Base-by-base conservation (phyloP, 352 stramenopile genomes). In the Globisporangium echinulatum region DNA sequence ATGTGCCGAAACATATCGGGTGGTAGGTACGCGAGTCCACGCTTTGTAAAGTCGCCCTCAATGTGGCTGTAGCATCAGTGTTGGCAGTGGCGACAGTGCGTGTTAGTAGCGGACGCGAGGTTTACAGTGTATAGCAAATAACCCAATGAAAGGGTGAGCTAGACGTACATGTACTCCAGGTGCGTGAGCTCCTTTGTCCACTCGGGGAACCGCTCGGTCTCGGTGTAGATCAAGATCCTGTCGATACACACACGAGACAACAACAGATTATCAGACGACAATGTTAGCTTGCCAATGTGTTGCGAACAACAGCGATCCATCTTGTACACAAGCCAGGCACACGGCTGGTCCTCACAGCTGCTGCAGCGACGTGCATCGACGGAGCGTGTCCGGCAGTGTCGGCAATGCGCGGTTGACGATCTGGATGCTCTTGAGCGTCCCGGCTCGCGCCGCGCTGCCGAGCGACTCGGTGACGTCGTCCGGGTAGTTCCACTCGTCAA, bases 191-290 rank as follows among this genome's bases (percentile, higher is more conserved):
- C 48, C 14, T 52, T 59, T 13, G 33, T 54, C 61, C 61, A 67
- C 40, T 62, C 56, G 25, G 61, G 61, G 17, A 67, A 51, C 7
- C 10, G n/a, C 13, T 67, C 61, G 4, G 61, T 67, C 55, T 62
- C 49, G 0, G 61, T 67, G 56, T 63, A 68, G 52, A 65, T 64
- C 44, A 68, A 10, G 25, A 61, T 64, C 46, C 59, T 61, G n/a
- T 9, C 9, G 42, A 46, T 8, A 46, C n/a, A 25, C 40, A 19
- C 7, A 42, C 25, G 25, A 33, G 25, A 0, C 25, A 33, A 33
- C 25, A 33, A 33, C 25, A 33, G 25, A 33, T 33, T 33, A 33
- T 33, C 25, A 33, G 25, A 33, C 25, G 49, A 56, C 6, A 56
- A 48, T 37, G 4, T 10, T 49, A 5, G 13, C 39, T 43, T 43